Evolutionary conservation across 148 eudicot genomes (phyloP).

Genomic region (Nepenthes gracilis): DNA sequence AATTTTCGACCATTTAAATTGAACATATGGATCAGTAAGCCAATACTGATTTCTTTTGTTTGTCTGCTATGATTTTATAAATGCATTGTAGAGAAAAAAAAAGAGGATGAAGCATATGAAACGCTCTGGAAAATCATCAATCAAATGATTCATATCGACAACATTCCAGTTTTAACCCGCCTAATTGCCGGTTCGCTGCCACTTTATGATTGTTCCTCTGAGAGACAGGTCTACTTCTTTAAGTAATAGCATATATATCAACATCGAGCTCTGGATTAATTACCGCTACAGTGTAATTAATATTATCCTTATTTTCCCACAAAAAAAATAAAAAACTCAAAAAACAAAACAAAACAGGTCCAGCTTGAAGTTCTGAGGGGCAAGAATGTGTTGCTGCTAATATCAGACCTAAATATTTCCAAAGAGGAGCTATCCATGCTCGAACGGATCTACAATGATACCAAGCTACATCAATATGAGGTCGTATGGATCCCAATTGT

Average conservation of each 20-base stretch:
- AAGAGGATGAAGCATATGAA: constrained; percentile 45
- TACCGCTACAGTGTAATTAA: no score
- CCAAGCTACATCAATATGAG: constrained; percentile 37
- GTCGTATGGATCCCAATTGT: constrained; percentile 85
- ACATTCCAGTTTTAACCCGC: constrained; percentile 50
- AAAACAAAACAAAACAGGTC: constrained; percentile 28
- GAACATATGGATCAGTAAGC: no score
- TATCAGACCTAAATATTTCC: constrained; percentile 63
- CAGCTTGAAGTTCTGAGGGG: constrained; percentile 55
- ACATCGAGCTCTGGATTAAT: no score
- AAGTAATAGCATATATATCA: no score
- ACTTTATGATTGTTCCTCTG: constrained; percentile 38
- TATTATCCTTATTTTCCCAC: neutral
- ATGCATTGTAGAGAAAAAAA: constrained; percentile 63
- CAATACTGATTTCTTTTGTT: no score
- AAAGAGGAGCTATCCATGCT: constrained; percentile 49
- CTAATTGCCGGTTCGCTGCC: constrained; percentile 65
- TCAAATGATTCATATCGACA: constrained; percentile 64
- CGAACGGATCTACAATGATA: constrained; percentile 33
- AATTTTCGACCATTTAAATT: no score
- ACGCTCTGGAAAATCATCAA: constrained; percentile 51
- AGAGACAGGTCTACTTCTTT: constrained; percentile 40
- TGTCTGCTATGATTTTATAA: no score
- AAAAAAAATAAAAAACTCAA: neutral
- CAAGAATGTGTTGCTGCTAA: constrained; percentile 59